Percentiles rank a stretch among this genome's conserved stretches.
These are phyloP conservation scores for Stagonosporopsis chrysanthemi DNA, from an alignment of 2,329 filamentous ascomycete species.

Conservation along the genomic window DNA sequence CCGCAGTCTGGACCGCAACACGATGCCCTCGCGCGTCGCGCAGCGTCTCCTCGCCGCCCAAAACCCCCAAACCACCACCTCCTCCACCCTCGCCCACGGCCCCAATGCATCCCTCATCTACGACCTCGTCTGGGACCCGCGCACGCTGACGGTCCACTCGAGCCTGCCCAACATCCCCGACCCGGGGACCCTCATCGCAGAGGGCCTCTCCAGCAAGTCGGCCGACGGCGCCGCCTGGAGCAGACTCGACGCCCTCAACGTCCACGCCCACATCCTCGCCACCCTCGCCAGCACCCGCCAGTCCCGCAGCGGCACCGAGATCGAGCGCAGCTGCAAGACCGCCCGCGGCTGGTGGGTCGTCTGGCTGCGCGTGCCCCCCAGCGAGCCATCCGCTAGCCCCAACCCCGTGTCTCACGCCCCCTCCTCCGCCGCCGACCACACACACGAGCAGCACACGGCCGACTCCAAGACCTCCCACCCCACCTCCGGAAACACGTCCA, in stretches of 20 bases:
- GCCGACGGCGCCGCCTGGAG: constrained; percentile 51
- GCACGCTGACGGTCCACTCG: constrained; percentile 64
- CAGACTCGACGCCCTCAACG: constrained; percentile 66
- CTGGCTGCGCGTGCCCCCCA: constrained; percentile 63
- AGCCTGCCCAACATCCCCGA: constrained; percentile 71
- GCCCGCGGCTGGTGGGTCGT: constrained; percentile 72
- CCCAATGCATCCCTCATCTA: constrained; percentile 58
- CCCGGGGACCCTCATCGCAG: constrained; percentile 54
- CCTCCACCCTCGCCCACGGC: constrained; percentile 36
- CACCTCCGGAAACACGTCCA: too few relatives aligned
- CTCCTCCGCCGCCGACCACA: too few relatives aligned
- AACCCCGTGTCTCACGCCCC: not conserved
- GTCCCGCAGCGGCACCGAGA: constrained; percentile 48
- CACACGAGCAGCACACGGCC: too few relatives aligned
- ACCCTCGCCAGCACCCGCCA: constrained; percentile 61
- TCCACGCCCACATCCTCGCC: constrained; percentile 66
- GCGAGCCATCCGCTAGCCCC: constrained; percentile 24
- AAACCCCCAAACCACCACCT: constrained; percentile 46
- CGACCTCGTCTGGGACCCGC: constrained; percentile 68
- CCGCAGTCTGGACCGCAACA: constrained; percentile 54
- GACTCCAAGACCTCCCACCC: not conserved
- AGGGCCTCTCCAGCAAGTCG: constrained; percentile 42
- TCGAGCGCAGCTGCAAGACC: constrained; percentile 69
- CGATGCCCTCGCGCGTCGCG: constrained; percentile 52
- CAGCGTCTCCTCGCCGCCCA: constrained; percentile 51